These are phyloP conservation scores for Talaromyces sp. DNA, from an alignment of 2,329 filamentous ascomycete species.

Conservation along the genomic window DNA sequence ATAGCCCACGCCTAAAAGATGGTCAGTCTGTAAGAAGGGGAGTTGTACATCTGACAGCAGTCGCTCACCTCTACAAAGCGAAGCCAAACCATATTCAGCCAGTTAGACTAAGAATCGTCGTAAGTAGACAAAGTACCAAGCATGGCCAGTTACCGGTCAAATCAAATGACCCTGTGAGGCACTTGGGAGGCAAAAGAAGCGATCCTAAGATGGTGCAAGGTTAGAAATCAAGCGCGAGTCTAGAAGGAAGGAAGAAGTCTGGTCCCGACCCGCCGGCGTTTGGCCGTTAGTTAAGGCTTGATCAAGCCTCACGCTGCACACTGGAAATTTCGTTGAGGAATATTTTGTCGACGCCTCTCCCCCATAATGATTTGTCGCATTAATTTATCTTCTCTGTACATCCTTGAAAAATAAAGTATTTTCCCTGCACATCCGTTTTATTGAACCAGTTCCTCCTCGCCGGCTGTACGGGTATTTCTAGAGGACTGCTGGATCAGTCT, in stretches of 20 bases:
- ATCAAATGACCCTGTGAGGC: not conserved
- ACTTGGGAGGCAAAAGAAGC: not conserved
- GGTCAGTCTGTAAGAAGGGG: conserved; percentile 14
- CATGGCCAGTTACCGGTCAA: not conserved
- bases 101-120: conserved; percentile 10
- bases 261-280: not conserved
- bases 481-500: conserved; percentile 9
- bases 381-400: not conserved
- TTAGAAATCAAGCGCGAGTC: not conserved
- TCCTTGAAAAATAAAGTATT: not conserved
- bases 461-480: not conserved
- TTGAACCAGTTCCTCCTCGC: not conserved
- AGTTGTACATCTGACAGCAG: not conserved
- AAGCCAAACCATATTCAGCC: conserved; percentile 24
- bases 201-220: not conserved
- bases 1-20: conserved; percentile 35
- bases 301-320: not conserved
- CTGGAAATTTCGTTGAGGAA: not conserved
- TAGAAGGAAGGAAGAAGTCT: not conserved
- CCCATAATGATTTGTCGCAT: not conserved
- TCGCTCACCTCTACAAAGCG: conserved; percentile 34
- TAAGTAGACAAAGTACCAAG: not conserved
- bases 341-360: conserved; percentile 1
- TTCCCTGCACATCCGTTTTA: not conserved
- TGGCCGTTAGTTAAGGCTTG: not conserved